Conservation (phyloP, 768 basidiomycete species). For the Neoboletus brunneissimus region DNA sequence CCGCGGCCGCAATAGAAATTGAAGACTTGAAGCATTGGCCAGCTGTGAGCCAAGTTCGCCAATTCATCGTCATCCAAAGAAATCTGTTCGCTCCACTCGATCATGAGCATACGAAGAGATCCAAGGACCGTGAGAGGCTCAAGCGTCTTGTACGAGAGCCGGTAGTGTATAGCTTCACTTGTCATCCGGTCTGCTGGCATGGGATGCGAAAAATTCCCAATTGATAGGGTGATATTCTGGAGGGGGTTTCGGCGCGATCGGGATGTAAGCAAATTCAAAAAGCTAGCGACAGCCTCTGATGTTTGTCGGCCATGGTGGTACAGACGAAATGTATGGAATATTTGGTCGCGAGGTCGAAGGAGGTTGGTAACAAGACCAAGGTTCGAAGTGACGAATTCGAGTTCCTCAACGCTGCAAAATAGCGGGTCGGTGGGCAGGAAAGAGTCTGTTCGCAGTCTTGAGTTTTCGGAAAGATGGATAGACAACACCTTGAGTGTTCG, state of each 20-base stretch:
- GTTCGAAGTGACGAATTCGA: constrained; percentile 1
- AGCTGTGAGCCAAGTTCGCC: constrained; percentile 2
- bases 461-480: background rate
- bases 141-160: constrained; percentile 7
- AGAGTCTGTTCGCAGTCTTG: background rate
- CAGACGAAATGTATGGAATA: constrained; percentile 8
- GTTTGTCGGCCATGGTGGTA: background rate
- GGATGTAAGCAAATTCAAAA: constrained; percentile 7
- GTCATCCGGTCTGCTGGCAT: background rate
- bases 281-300: background rate
- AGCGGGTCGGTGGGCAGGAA: background rate
- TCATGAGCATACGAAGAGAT: constrained; percentile 2
- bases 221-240: background rate
- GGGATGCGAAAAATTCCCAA: background rate
- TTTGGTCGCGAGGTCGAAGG: constrained; percentile 6
- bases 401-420: background rate
- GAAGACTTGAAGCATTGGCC: constrained; percentile 5
- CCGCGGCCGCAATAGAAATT: constrained; percentile 6
- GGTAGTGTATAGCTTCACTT: background rate
- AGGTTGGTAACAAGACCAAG: constrained; percentile 7
- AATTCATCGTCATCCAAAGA: constrained; percentile 10
- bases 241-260: background rate
- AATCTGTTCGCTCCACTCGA: constrained; percentile 13
- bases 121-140: constrained; percentile 1
- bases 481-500: constrained; percentile 8